Evolutionary conservation across 805 yeast genomes (phyloP), one percentile per base, ranked within the genome.

Genomic region (Diddensiella santjacobensis): DNA sequence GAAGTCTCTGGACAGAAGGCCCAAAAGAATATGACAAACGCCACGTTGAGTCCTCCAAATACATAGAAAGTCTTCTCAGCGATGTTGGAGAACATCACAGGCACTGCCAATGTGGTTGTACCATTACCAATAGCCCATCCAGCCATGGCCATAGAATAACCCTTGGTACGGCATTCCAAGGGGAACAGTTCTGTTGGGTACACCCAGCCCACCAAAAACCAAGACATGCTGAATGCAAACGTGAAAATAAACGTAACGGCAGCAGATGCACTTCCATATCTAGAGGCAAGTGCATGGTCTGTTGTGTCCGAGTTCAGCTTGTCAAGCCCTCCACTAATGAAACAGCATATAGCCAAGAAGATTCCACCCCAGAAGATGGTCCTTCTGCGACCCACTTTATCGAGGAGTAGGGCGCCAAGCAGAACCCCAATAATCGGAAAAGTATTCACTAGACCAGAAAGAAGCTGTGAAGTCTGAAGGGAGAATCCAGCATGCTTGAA

Each of bases 51-150:
- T 18, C 44, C 40, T 11, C 40, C 30, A 42, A 53, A 56, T 3
- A 71, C 71, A 50, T 71, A 66, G 52, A 71, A 71, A 62, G 70
- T 71, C 53, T 67, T 70, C 72, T 72, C 72, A 33, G 58, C 58
- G 35, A 71, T 65, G 29, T 69, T 67, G 35, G 61, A 71, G 64
- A 71, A 63, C 43, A 71, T 75, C 56, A 66, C 54, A 4, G 69
- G 67, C 43, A 63, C 63, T 29, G 63, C 38, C 42, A 35, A 36
- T 15, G 50, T 44, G 29, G 49, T 42, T 5, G 40, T 40, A 29
- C 51, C 51, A 47, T 48, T 48, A 24, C 47, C 51, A 4, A 50
- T 26, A 45, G 52, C 51, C 26, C 49, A 43, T 23, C 52, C 40
- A 6, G 54, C 47, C 13, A 46, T 49, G 22, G 45, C 48, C n/a